Base-by-base conservation (phyloP, 2,329 filamentous ascomycete genomes). In the Magnaporthiopsis poae region DNA sequence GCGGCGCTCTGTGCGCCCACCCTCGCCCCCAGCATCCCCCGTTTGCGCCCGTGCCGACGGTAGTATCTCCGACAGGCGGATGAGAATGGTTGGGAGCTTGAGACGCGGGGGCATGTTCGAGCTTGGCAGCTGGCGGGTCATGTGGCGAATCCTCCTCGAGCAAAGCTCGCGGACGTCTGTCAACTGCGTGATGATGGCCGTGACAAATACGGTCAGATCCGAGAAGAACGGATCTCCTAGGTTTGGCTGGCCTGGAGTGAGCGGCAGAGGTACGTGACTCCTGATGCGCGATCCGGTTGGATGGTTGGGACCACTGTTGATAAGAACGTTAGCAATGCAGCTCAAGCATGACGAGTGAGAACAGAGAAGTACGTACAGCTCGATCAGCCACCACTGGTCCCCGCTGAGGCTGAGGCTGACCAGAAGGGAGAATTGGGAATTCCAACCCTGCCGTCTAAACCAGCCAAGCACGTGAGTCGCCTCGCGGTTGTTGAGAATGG, bases 331-430 rank as follows among this genome's bases (percentile, higher is more conserved):
- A 61, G 67, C 71, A 66, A 70, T 67, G 52, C 64, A 66, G 39
- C 60, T 68, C 36, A n/a, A 60, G 29, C 3, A 39, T 13, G 12
- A 39, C 62, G 60, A 62, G 13, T n/a, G 3, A n/a, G n/a, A 7
- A 60, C 13, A 7, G 36, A 35, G 39, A 63, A 59, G 61, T 36
- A 80, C 83, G 78, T 78, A 87, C 82, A 86, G 75, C 75, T 89
- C 84, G 66, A 91, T 80, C 68, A 93, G 79, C 87, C 89, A 93
- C 90, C 91, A 96, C 68, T 83, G 84, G 73, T 95, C 90, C 65
- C 91, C 90, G 72, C 83, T 82, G 73, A 90, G 81, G 73, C 88
- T 88, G 74, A 92, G 82, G 65, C 87, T 86, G 62, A 90, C 83
- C 70, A 88, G 87, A 59, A 96, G 78, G 69, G 88, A 86, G 90